phyloP scores from a whole-genome alignment of 2,329 filamentous ascomycete species.

The Trichoderma brevicompactum region DNA sequence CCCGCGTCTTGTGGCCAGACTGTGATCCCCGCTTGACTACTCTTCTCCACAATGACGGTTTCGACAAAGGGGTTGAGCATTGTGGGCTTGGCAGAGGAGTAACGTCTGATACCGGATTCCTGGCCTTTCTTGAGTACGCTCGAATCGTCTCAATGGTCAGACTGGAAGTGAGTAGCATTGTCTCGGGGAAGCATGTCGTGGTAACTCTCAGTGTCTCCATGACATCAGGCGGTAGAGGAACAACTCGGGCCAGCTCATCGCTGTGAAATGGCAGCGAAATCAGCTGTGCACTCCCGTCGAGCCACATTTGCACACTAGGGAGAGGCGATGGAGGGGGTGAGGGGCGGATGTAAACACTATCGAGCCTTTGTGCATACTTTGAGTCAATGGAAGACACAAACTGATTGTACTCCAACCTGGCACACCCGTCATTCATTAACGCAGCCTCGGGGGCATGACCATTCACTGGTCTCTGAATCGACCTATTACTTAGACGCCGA shows the following conservation, averaged over 20 bases:
- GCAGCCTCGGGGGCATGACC: constrained; percentile 13
- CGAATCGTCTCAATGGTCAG: constrained; percentile 63
- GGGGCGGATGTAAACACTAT: constrained; percentile 39
- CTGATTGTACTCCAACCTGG: constrained; percentile 16
- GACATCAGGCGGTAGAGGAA: constrained; percentile 58
- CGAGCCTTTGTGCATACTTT: constrained; percentile 26
- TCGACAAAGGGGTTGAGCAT: constrained; percentile 28
- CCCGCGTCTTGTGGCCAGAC: constrained; percentile 6
- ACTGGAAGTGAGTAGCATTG: constrained; percentile 60
- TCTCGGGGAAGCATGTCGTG: constrained; percentile 62
- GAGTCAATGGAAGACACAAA: constrained; percentile 21
- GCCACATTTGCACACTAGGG: constrained; percentile 44
- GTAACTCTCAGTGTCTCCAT: constrained; percentile 59
- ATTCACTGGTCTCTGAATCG: background rate
- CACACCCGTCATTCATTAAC: background rate
- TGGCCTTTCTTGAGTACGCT: constrained; percentile 57
- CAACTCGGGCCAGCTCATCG: constrained; percentile 45
- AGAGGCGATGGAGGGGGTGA: constrained; percentile 44
- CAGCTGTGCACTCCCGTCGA: constrained; percentile 41
- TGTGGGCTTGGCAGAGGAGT: constrained; percentile 33
- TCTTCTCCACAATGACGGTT: constrained; percentile 45
- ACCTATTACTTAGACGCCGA: constrained; percentile 11
- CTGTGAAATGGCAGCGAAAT: constrained; percentile 38
- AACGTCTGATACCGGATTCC: constrained; percentile 45
- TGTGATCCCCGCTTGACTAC: constrained; percentile 36